phyloP scores from a whole-genome alignment of 1,284 basidiomycete genomes.

The Ceratobasidium sp. region DNA sequence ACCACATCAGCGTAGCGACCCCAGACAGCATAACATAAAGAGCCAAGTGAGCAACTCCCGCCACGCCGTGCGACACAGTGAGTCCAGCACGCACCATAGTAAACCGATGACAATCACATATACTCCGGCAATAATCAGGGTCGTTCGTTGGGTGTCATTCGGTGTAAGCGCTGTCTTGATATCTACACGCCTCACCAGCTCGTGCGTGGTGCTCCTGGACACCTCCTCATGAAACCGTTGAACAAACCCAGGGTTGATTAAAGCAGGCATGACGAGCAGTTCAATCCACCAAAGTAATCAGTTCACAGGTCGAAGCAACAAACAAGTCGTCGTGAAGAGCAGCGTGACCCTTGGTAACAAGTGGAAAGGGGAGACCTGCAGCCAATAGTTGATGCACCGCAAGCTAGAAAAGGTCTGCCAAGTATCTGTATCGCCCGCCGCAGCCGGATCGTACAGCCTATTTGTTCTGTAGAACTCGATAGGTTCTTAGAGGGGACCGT shows the following conservation, averaged over 20 bases:
- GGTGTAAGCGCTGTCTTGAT: constrained; percentile 31
- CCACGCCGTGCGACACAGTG: not conserved
- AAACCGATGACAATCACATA: constrained; percentile 79
- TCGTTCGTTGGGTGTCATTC: constrained; percentile 71
- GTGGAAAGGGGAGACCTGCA: not conserved
- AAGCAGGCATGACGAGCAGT: constrained; percentile 18
- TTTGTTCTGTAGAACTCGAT: not conserved
- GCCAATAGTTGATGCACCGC: too few species aligned
- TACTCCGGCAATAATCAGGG: constrained; percentile 77
- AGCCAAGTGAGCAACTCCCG: constrained; percentile 3
- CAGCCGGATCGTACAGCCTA: not conserved
- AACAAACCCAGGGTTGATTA: constrained; percentile 25
- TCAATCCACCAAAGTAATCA: not conserved
- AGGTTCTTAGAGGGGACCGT: too few species aligned
- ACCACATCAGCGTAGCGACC: not conserved
- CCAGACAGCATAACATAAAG: constrained; percentile 22
- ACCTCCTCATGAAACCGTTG: constrained; percentile 18
- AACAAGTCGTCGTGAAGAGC: not conserved
- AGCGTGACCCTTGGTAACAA: not conserved
- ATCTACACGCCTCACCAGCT: constrained; percentile 24
- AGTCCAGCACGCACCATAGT: constrained; percentile 66
- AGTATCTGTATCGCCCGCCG: not conserved
- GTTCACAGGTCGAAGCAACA: not conserved
- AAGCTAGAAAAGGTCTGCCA: too few species aligned
- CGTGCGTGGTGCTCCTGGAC: not conserved